phyloP scores from a whole-genome alignment of 768 basidiomycete genomes.

The Tephrocybe sp. region DNA sequence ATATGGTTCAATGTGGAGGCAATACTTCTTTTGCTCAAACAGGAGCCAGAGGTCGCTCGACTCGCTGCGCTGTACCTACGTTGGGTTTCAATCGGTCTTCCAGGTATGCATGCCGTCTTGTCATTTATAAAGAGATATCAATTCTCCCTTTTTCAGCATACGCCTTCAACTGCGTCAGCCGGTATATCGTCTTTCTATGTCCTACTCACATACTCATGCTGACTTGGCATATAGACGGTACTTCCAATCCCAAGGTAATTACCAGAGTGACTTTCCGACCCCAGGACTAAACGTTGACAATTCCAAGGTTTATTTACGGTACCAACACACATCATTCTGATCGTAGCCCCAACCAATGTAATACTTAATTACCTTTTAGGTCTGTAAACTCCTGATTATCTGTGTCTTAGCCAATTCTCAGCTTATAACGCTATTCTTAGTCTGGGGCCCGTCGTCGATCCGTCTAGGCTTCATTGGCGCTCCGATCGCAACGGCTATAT shows the following conservation, averaged over 20 bases:
- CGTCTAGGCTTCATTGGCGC: slow-evolving; percentile 90
- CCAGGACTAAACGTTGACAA: no score
- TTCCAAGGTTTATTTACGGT: slow-evolving; percentile 85
- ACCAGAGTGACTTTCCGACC: no score
- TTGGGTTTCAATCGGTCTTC: slow-evolving; percentile 74
- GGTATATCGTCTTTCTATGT: background rate
- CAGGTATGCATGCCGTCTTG: slow-evolving; percentile 36
- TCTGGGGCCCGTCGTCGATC: slow-evolving; percentile 80
- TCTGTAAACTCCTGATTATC: slow-evolving; percentile 54
- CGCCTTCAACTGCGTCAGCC: slow-evolving; percentile 7
- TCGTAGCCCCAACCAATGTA: slow-evolving; percentile 83
- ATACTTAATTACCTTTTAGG: slow-evolving; percentile 74
- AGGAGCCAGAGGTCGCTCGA: slow-evolving; percentile 81
- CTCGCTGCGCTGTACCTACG: slow-evolving; percentile 75
- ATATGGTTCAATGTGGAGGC: slow-evolving; percentile 63
- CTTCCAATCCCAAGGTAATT: slow-evolving; percentile 87
- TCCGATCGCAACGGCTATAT: slow-evolving; percentile 83
- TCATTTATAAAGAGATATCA: background rate
- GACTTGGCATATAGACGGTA: slow-evolving; percentile 45
- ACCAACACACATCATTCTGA: slow-evolving; percentile 78
- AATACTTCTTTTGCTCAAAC: slow-evolving; percentile 70
- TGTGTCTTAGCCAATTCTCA: slow-evolving; percentile 23
- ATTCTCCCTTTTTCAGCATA: slow-evolving; percentile 20
- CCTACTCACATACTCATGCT: slow-evolving; percentile 41
- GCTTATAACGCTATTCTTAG: slow-evolving; percentile 50